phyloP scores from a whole-genome alignment of 495 filamentous ascomycete species.

The Annulohypoxylon moriforme region DNA sequence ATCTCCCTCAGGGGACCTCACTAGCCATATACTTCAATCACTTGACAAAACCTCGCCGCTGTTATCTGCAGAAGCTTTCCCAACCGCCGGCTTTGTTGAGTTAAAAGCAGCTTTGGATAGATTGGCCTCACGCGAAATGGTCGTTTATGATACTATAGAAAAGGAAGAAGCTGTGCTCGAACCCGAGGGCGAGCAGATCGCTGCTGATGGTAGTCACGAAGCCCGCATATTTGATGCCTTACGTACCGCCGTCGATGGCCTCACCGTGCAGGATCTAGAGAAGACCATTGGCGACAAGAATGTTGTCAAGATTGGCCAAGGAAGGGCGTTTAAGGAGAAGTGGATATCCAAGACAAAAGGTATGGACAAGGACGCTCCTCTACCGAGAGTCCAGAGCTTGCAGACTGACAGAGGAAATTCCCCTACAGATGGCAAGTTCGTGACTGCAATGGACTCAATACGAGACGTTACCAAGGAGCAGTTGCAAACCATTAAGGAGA shows the following conservation, averaged over 20 bases:
- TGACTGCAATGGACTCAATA: conserved; percentile 65
- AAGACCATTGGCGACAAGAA: conserved; percentile 80
- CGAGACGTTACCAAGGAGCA: conserved; percentile 81
- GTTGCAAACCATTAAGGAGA: conserved; percentile 74
- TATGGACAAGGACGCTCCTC: conserved; percentile 44
- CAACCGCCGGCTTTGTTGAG: conserved; percentile 72
- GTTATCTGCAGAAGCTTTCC: conserved; percentile 80
- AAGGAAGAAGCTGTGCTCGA: conserved; percentile 82
- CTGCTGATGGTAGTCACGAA: conserved; percentile 89
- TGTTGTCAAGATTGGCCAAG: conserved; percentile 90
- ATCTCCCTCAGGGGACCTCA: conserved; percentile 64
- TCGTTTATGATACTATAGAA: conserved; percentile 84
- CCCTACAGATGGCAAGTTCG: conserved; percentile 32
- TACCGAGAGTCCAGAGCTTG: neutral
- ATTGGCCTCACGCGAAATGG: conserved; percentile 84
- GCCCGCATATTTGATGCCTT: conserved; percentile 93
- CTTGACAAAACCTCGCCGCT: conserved; percentile 74
- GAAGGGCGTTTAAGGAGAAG: conserved; percentile 94
- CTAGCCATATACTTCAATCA: conserved; percentile 71
- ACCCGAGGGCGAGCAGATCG: conserved; percentile 80
- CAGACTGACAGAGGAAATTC: conserved; percentile 18
- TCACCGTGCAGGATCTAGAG: conserved; percentile 82
- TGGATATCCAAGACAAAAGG: conserved; percentile 94
- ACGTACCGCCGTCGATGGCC: conserved; percentile 76
- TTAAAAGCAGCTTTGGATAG: conserved; percentile 90